Evolutionary conservation across 2,329 filamentous ascomycete species (phyloP), one percentile per base, ranked within the genome.

Genomic region (Cladophialophora yegresii): DNA sequence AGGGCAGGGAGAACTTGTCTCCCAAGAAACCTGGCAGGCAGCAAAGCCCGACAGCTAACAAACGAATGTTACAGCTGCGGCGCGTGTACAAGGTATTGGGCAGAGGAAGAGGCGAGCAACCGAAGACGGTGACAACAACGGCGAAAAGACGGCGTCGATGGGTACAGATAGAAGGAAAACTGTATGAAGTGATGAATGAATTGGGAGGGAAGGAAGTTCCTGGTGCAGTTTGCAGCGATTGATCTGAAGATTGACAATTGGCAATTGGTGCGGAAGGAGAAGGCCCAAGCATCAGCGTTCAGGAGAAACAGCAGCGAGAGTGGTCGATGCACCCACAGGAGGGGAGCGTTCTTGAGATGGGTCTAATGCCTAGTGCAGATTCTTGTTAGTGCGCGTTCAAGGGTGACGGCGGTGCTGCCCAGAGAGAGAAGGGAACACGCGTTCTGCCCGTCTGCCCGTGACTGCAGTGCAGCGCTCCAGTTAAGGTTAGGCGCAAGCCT

Each of bases 51-150:
- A 30, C 47, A 64, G 62, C 61, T 66, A 64, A 47, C 62, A 66
- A 68, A 68, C 64, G 66, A 68, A 66, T 54, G 66, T 62, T 47
- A 64, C 58, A 61, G 61, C 63, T 59, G 62, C 64, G 66, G 55
- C 58, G 65, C 58, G 62, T 64, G 49, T 47, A 49, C 45, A 61
- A 55, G 55, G 47, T 51, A 26, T 53, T 12, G 33, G 20, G 57
- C 5, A 40, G 49, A 51, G 55, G 58, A 60, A 50, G 56, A 40
- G 50, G 57, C 51, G 26, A 64, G 51, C 61, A 59, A 16, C 30
- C 56, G 54, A 57, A 43, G 63, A 63, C 60, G 26, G 56, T 40
- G 51, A 45, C 23, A 57, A 45, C 58, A 45, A 51, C 32, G 49
- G 50, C 57, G 30, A 28, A 43, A 16, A 36, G 47, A 59, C 23